These are phyloP conservation scores for Pelargonium cotyledonis DNA, from an alignment of 441 rosid genomes.

Conservation along the genomic window DNA sequence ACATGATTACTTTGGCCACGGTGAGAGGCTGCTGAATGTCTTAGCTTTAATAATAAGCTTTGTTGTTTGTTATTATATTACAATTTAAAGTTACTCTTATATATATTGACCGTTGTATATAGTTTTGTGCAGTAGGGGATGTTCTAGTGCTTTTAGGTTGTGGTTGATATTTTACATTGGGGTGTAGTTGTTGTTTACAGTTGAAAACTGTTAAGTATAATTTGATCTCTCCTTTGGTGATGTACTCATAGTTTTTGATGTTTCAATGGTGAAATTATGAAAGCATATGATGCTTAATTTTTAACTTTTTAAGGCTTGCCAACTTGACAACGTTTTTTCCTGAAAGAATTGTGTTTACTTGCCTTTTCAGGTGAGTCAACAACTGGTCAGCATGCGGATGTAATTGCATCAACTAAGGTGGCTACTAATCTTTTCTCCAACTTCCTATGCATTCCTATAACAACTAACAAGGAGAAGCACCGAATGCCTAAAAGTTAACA, in stretches of 20 bases:
- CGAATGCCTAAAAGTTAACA: neutral
- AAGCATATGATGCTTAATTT: too few relatives aligned
- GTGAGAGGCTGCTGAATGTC: conserved; percentile 29
- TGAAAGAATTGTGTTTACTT: conserved; percentile 12
- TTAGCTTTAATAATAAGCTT: neutral
- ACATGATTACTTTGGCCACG: conserved; percentile 83
- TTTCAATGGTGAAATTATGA: too few relatives aligned
- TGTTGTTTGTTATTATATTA: neutral
- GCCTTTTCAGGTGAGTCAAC: conserved; percentile 43
- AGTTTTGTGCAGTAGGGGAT: too few relatives aligned
- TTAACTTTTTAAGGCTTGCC: neutral
- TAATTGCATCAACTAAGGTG: conserved; percentile 73
- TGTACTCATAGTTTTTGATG: too few relatives aligned
- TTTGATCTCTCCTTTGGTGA: too few relatives aligned
- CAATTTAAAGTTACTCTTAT: too few relatives aligned
- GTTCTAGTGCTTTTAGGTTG: too few relatives aligned
- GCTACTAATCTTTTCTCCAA: neutral
- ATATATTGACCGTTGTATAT: too few relatives aligned
- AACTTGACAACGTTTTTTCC: neutral
- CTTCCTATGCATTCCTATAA: neutral
- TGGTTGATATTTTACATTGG: too few relatives aligned
- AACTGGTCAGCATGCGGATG: conserved; percentile 52
- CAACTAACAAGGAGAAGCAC: neutral
- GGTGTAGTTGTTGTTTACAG: too few relatives aligned
- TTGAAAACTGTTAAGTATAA: too few relatives aligned